Evolutionary conservation across 345 rosid genomes (phyloP).

Genomic region (Excoecaria cochinchinensis): DNA sequence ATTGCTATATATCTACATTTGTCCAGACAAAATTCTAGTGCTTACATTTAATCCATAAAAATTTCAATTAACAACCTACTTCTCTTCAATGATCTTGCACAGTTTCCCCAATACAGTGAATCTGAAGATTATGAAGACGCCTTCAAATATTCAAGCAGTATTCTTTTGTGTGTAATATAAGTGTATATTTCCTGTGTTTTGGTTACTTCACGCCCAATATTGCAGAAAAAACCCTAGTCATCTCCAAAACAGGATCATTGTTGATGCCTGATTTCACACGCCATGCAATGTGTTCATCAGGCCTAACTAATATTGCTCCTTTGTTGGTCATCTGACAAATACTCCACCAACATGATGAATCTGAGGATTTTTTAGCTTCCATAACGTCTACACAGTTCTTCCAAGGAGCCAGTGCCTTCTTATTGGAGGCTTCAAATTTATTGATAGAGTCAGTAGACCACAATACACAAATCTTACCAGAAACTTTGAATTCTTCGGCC

Average conservation of each 20-base stretch:
- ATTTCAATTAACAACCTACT: neutral
- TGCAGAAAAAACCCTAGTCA: constrained; percentile 54
- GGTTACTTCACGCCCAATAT: constrained; percentile 37
- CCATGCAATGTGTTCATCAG: constrained; percentile 88
- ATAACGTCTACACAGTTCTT: constrained; percentile 54
- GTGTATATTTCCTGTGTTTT: neutral
- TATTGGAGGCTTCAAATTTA: constrained; percentile 35
- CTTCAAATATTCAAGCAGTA: neutral
- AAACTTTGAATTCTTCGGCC: constrained; percentile 55
- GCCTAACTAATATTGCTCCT: constrained; percentile 77
- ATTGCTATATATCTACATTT: neutral
- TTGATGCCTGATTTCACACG: constrained; percentile 43
- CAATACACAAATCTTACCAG: constrained; percentile 53
- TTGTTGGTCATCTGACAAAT: constrained; percentile 61
- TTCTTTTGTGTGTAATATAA: neutral
- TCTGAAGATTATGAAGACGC: neutral
- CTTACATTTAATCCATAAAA: neutral
- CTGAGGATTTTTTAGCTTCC: constrained; percentile 43
- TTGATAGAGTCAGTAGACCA: constrained; percentile 49
- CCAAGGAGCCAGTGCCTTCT: constrained; percentile 57
- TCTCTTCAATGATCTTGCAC: neutral
- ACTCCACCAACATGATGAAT: constrained; percentile 70
- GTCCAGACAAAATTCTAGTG: neutral
- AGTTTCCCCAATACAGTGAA: too few species aligned
- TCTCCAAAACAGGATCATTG: constrained; percentile 46